Percentiles rank a stretch among this genome's conserved stretches.
These are phyloP conservation scores for Larix sibirica DNA, from an alignment of 83 land plant genomes.

Conservation along the genomic window DNA sequence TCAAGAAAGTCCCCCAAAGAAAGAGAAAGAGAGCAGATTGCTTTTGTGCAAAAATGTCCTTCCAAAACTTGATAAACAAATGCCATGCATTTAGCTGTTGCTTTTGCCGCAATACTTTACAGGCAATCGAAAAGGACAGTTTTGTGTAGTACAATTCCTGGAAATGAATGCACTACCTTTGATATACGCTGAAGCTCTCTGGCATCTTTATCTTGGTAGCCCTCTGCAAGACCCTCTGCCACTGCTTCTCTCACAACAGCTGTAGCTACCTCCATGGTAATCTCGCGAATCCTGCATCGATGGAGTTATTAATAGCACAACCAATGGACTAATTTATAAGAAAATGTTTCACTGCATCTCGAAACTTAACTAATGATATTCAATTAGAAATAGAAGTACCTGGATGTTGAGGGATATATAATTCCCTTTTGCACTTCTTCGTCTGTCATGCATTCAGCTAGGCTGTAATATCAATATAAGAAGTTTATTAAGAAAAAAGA, in stretches of 20 bases:
- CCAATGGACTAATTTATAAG: constrained; percentile 10
- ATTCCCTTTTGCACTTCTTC: constrained; percentile 79
- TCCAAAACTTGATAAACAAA: not conserved
- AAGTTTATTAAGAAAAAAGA: not conserved
- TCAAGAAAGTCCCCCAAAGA: too few relatives aligned
- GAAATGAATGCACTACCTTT: constrained; percentile 36
- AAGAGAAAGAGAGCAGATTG: too few relatives aligned
- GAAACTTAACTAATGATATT: not conserved
- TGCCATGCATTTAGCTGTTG: too few relatives aligned
- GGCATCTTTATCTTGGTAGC: constrained; percentile 77
- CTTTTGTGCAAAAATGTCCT: not conserved
- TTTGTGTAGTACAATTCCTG: not conserved
- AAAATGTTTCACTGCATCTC: not conserved
- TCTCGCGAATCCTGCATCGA: constrained; percentile 77
- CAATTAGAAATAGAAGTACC: constrained; percentile 38
- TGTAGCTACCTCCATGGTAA: constrained; percentile 88
- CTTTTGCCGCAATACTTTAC: not conserved
- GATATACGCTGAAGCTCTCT: constrained; percentile 69
- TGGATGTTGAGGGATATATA: constrained; percentile 87
- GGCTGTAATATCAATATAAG: constrained; percentile 38
- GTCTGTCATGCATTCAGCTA: constrained; percentile 90
- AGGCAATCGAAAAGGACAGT: not conserved
- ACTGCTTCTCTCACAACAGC: constrained; percentile 92
- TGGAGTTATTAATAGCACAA: not conserved
- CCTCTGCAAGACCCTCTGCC: constrained; percentile 90